Evolutionary conservation across 345 rosid species (phyloP), one percentile per base, ranked within the genome.

Genomic region (Brassica cretica): DNA sequence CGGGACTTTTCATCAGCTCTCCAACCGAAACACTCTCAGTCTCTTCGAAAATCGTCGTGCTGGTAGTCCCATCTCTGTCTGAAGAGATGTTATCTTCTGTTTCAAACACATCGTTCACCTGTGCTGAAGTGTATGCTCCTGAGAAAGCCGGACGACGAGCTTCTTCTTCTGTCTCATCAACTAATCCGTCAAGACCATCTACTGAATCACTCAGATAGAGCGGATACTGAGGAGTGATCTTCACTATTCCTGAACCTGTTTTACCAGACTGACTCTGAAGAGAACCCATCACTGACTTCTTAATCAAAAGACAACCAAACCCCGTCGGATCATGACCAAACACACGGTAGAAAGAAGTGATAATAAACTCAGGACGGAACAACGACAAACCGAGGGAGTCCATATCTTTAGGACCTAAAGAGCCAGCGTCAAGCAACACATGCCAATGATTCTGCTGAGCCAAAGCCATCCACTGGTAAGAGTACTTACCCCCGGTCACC

Each of bases 381-480:
- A 95, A 83, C 3, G 99, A 95, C 76, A 95, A 82, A 35, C 99
- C 99, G 3, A 93, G 98, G 0, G 99, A 95, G 76, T 95, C 99
- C 99, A 95, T 95, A 76, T 95, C 99, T 72, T 95, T 95, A 1
- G 99, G 99, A 81, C 99, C 99, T 76, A 95, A 83, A 25, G 99
- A 88, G 6, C 99, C 99, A 62, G 99, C 99, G 68, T 95, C 99
- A 79, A 95, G 97, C 83, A 95, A 84, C 73, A 95, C 99, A 73
- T 95, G 99, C 99, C 98, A 95, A 75, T 89, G 84, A 71, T 95
- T 95, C 84, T 93, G 99, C 82, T 95, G 99, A 76, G 99, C 99
- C 56, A 92, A 78, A 32, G 98, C 97, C 99, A 95, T 95, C 99
- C 99, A 95, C 39, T 95, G 99, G 76, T 94, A 94, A 0, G 99